These are phyloP conservation scores for Posidonia australis DNA, from an alignment of 106 monocot genomes.

Conservation along the genomic window DNA sequence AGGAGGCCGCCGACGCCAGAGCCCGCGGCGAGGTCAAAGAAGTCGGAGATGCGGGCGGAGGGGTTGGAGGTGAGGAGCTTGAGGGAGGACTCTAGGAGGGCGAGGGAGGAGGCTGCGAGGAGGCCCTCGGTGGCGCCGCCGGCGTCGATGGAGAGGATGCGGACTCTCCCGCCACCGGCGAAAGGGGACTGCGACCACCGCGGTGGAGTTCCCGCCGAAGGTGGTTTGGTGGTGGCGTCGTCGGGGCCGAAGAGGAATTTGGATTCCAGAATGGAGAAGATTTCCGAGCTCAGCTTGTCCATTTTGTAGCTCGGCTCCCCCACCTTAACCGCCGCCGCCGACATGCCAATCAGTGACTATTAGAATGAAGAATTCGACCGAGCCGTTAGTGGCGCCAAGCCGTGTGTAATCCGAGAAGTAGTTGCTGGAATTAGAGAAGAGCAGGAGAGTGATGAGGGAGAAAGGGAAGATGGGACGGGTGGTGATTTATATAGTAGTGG, in stretches of 20 bases:
- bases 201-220: background rate
- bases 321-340: background rate
- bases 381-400: no score
- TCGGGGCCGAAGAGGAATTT: slow-evolving; percentile 20
- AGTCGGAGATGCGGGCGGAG: slow-evolving; percentile 41
- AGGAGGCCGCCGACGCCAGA: slow-evolving; percentile 72
- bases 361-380: no score
- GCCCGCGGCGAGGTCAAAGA: slow-evolving; percentile 77
- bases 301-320: slow-evolving; percentile 5
- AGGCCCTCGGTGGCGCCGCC: slow-evolving; percentile 33
- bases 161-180: slow-evolving; percentile 26
- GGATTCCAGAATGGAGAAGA: slow-evolving; percentile 21
- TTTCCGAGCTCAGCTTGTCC: slow-evolving; percentile 20
- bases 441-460: no score
- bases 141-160: slow-evolving; percentile 71
- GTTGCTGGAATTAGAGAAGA: no score
- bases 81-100: slow-evolving; percentile 46
- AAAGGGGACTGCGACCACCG: background rate
- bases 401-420: no score
- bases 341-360: no score
- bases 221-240: background rate
- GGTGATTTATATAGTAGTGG: no score
- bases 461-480: no score
- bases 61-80: slow-evolving; percentile 23
- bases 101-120: slow-evolving; percentile 42